Conservation (phyloP, 73 alveolate genomes). For the Paramecium sonneborni region DNA sequence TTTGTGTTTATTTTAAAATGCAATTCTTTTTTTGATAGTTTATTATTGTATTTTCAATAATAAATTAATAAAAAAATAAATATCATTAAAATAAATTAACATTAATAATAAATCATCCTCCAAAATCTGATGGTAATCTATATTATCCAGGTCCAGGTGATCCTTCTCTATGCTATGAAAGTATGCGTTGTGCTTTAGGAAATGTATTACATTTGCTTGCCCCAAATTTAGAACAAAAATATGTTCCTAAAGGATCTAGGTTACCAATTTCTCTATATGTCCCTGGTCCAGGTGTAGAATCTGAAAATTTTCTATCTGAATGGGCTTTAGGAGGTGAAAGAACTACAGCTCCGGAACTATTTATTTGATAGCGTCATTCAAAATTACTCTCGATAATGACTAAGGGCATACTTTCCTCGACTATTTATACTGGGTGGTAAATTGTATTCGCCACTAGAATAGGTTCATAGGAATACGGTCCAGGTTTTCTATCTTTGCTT, state of each 20-base stretch:
- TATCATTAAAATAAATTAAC: neutral
- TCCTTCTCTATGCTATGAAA: neutral
- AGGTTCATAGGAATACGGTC: slow-evolving; percentile 40
- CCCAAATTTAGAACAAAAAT: neutral
- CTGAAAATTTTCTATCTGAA: neutral
- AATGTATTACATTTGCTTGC: slow-evolving; percentile 28
- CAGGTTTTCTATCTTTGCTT: slow-evolving; percentile 18
- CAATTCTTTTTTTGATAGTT: neutral
- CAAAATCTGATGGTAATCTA: slow-evolving; percentile 61
- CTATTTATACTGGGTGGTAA: neutral
- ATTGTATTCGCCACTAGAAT: slow-evolving; percentile 15
- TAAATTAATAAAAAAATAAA: neutral
- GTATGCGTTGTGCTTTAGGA: neutral
- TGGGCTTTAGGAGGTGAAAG: slow-evolving; percentile 4
- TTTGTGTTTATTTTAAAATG: too few species aligned
- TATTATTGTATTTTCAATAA: neutral
- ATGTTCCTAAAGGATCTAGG: slow-evolving; percentile 16
- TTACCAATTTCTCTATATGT: slow-evolving; percentile 12
- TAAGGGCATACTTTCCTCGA: neutral
- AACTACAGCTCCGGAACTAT: slow-evolving; percentile 31
- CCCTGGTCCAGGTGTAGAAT: slow-evolving; percentile 39
- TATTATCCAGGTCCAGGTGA: slow-evolving; percentile 70
- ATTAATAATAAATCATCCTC: neutral
- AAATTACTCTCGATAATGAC: slow-evolving; percentile 23
- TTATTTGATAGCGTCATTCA: neutral